phyloP scores from a whole-genome alignment of 2,329 filamentous ascomycete genomes.

The Botrytis hyacinthi region DNA sequence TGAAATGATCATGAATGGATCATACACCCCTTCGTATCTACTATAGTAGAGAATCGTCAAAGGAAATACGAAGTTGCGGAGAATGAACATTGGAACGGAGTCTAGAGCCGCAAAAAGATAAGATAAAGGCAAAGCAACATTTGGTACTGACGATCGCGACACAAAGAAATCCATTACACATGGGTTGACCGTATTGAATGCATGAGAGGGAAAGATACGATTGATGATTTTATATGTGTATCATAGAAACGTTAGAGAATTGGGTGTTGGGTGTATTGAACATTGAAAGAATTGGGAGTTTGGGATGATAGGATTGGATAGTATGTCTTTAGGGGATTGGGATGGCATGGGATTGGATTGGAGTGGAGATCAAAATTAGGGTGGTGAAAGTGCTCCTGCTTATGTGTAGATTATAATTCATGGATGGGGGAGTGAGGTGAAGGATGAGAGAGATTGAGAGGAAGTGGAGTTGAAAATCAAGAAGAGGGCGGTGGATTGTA shows the following conservation, averaged over 20 bases:
- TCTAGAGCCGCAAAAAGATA: background rate
- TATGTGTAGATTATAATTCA: background rate
- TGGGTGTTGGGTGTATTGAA: background rate
- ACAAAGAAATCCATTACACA: background rate
- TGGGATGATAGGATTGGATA: slow-evolving; percentile 9
- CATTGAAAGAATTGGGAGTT: background rate
- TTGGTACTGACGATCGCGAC: background rate
- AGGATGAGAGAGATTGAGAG: background rate
- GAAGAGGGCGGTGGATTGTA: background rate
- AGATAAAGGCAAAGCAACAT: background rate
- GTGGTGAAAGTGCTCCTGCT: background rate
- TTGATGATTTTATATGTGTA: slow-evolving; percentile 15
- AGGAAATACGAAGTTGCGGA: background rate
- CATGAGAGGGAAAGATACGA: background rate
- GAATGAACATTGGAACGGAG: background rate
- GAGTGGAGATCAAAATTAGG: background rate
- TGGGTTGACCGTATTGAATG: background rate
- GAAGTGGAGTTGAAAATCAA: background rate
- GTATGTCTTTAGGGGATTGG: background rate
- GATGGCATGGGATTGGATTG: background rate
- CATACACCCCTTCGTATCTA: background rate
- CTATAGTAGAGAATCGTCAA: background rate
- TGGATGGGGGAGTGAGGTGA: too few relatives aligned
- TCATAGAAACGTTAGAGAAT: background rate
- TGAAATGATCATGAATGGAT: background rate